Evolutionary conservation across 1,139 yeast species (phyloP), one percentile per base, ranked within the genome.

Genomic region (Geotrichum macrosporum): DNA sequence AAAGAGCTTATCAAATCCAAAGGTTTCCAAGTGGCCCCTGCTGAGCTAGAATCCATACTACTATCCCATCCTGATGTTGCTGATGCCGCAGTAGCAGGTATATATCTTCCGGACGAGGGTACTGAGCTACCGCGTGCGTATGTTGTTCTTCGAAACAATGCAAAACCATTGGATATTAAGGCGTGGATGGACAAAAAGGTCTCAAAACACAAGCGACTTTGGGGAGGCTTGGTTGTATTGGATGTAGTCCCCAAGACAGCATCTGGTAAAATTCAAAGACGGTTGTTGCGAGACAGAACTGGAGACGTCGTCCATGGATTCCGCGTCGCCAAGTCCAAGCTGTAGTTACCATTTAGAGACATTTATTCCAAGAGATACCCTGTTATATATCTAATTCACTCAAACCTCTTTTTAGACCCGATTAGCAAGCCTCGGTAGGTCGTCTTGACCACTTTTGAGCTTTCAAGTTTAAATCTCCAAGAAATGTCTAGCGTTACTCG

Each of bases 11-110:
- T 84, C 72, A 84, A 84, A 64, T 72, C 86, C 6, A 89, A 84
- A 66, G 94, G 92, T 50, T 89, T 84, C 63, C 86, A 84, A 62
- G 81, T 84, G 30, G 82, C 92, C 0, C 92, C 94, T 1, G 94
- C 86, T 52, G 83, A 79, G 63, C 76, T 84, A 45, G 94, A 84
- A 61, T 81, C 78, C 54, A 65, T 73, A 18, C 78, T 84, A 53
- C 67, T 83, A 35, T 69, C 81, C 8, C 59, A 64, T 47, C 61
- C 64, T n/a, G 48, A 52, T 16, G 66, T 67, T 10, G 54, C 54
- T 3, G 71, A 67, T 48, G 59, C 56, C 2, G 72, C 71, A 0
- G 72, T 67, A 4, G 57, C 60, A 33, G 72, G 71, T 5, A 58
- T 64, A 20, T 51, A 50, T 45, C 59, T 57, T 38, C 57, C 56